Evolutionary conservation across 2,329 filamentous ascomycete genomes (phyloP), one percentile per base, ranked within the genome.

Genomic region (Venturia aucupariae): DNA sequence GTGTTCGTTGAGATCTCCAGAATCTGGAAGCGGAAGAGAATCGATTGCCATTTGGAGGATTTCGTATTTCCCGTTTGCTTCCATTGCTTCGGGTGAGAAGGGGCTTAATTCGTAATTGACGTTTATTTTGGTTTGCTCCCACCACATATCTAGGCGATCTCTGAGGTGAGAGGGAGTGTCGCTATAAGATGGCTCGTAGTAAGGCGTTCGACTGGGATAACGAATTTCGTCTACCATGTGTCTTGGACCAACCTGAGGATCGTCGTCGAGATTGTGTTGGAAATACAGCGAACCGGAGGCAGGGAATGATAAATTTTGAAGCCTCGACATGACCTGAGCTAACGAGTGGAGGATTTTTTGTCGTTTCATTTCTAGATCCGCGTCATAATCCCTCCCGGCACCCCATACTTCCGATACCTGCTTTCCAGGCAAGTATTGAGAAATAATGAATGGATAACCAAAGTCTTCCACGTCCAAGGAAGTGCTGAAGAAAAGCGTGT

Each of bases 351-450:
- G 44, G 11, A 65, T 65, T 8, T 32, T 22, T 17, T 24, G 30
- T 27, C 64, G 60, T 35, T 35, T 41, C 22, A 17, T 30, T 41
- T 65, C 64, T 13, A 57, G 30, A 7, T 60, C 41, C n/a, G 13
- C n/a, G 22, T 63, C 59, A 22, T 32, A 41, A 11, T 61, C 55
- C 3, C 17, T 24, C 19, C 42, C 63, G 3, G 15, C 7, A 3
- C 44, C 57, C 64, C 64, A 65, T 27, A 60, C 60, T 51, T 44
- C 51, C 7, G 42, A 63, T 17, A 65, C 38, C 32, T 42, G 41
- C 30, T 44, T 35, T 60, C 64, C 64, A 17, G 61, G 54, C 30
- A 65, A n/a, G 35, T 30, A 63, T 27, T 39, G 22, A 7, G 38
- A 38, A 27, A 65, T n/a, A 24, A 65, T 63, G 39, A 35, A 65